Evolutionary conservation across 2,329 filamentous ascomycete species (phyloP), one percentile per base, ranked within the genome.

Genomic region (Metarhizium sp.): DNA sequence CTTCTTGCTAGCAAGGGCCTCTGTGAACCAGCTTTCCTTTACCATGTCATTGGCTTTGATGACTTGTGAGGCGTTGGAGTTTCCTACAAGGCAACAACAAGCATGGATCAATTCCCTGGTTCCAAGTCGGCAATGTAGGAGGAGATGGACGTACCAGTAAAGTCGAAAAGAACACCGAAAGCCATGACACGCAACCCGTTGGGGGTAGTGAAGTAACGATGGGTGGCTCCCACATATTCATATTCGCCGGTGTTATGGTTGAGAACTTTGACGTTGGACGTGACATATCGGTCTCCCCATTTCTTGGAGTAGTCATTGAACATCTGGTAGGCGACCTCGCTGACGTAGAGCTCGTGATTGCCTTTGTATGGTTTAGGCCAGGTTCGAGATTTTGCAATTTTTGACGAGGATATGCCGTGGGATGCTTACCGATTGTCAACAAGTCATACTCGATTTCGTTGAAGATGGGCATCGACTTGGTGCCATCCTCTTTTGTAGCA

Each of bases 271-370:
- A 76, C 74, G 54, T 76, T 76, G 58, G 73, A 75, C 2, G 73
- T 76, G 54, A 76, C 62, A 49, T 75, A 76, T 36, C 66, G 71
- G 52, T 76, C 72, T 25, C 72, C 73, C 69, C 73, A 87, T 57
- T 78, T 75, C 55, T 76, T 77, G 42, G 79, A 77, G 61, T 86
- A 84, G 52, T 81, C 75, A 58, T 72, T 72, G 63, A 84, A 81
- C 10, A 80, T 80, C 62, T 86, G 77, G 58, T 85, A 84, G 1
- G 84, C 78, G 52, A 86, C 77, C 34, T 81, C 77, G 10, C 78
- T 77, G 10, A 83, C 74, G 63, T 86, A 86, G 6, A 87, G 75
- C 68, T 87, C 84, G 60, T 87, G 84, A 63, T 87, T 86, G 2
- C 81, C 67, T 68, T 42, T 1, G 30, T 6, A 4, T 29, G 14